Percentiles rank a stretch among this genome's conserved stretches.
These are phyloP conservation scores for Silene vulgaris DNA, from an alignment of 179 eudicot species.

Conservation along the genomic window DNA sequence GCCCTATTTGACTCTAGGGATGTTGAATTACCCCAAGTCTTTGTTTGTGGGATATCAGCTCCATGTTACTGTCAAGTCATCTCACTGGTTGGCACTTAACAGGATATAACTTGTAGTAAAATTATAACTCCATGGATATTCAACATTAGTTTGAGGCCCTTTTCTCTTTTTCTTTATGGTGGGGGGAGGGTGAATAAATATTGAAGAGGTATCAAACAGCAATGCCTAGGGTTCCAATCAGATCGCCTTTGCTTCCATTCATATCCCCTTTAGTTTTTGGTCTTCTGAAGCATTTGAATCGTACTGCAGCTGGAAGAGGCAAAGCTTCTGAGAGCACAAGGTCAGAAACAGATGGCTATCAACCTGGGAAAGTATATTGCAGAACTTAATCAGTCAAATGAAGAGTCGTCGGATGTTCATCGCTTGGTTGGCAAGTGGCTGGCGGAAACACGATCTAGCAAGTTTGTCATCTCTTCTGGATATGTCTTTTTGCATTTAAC, in stretches of 20 bases:
- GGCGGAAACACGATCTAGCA: slow-evolving; percentile 95
- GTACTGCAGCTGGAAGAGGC: slow-evolving; percentile 90
- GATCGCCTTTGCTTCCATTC: not conserved
- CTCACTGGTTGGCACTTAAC: slow-evolving; percentile 1
- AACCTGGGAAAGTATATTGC: slow-evolving; percentile 79
- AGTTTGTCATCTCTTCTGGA: slow-evolving; percentile 44
- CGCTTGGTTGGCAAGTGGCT: slow-evolving; percentile 98
- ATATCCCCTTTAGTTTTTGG: not conserved
- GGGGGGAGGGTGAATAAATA: slow-evolving; percentile 5
- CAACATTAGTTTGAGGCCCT: not conserved
- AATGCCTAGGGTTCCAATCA: slow-evolving; percentile 4
- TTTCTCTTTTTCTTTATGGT: not conserved
- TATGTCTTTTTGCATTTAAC: not conserved
- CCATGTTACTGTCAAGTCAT: not conserved
- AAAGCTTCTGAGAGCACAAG: slow-evolving; percentile 85
- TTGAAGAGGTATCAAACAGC: not conserved
- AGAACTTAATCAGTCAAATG: slow-evolving; percentile 50
- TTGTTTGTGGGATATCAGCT: slow-evolving; percentile 4
- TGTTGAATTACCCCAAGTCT: slow-evolving; percentile 12
- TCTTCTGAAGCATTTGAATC: slow-evolving; percentile 15
- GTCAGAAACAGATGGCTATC: slow-evolving; percentile 90
- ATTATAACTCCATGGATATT: not conserved
- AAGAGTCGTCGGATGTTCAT: slow-evolving; percentile 71
- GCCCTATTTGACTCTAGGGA: not conserved
- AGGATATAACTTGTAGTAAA: not conserved